These are phyloP conservation scores for Cladorrhinum samala DNA, from an alignment of 495 filamentous ascomycete genomes.

Conservation along the genomic window DNA sequence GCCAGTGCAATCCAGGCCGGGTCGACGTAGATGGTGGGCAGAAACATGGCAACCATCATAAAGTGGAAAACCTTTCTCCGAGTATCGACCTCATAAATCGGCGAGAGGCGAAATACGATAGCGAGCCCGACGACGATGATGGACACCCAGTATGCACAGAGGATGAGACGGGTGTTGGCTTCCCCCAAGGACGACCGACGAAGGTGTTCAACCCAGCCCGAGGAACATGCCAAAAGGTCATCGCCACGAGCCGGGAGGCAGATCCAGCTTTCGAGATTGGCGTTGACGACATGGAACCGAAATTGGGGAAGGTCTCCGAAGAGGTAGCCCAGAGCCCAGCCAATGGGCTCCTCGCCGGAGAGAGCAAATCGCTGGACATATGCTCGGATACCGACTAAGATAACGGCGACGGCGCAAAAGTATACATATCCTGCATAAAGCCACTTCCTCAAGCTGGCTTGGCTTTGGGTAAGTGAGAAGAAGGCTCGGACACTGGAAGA, in stretches of 20 bases:
- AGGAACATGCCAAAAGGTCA: conserved; percentile 27
- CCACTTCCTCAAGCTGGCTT: conserved; percentile 74
- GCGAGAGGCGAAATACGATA: conserved; percentile 64
- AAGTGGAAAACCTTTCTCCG: conserved; percentile 98
- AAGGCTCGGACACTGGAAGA: conserved; percentile 64
- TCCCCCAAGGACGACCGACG: conserved; percentile 56
- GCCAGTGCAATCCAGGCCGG: conserved; percentile 76
- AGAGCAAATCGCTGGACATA: conserved; percentile 64
- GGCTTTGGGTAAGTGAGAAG: conserved; percentile 69
- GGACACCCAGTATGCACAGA: conserved; percentile 64
- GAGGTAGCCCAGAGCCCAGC: conserved; percentile 87
- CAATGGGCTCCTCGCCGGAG: conserved; percentile 69
- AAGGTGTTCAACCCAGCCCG: conserved; percentile 55
- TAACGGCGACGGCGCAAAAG: conserved; percentile 51
- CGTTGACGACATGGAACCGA: conserved; percentile 56
- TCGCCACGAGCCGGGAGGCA: conserved; percentile 50
- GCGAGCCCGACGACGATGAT: conserved; percentile 65
- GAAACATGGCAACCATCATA: conserved; percentile 93
- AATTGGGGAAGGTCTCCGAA: conserved; percentile 72
- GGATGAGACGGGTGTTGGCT: conserved; percentile 73
- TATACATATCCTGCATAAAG: conserved; percentile 78
- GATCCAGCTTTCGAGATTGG: conserved; percentile 70
- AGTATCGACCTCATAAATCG: conserved; percentile 80
- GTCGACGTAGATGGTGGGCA: conserved; percentile 79
- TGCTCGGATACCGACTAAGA: conserved; percentile 63